Percentiles rank a stretch among this genome's conserved stretches.
Evolutionary conservation across 441 rosid species (phyloP).

Genomic region (Syzygium syzygioides): DNA sequence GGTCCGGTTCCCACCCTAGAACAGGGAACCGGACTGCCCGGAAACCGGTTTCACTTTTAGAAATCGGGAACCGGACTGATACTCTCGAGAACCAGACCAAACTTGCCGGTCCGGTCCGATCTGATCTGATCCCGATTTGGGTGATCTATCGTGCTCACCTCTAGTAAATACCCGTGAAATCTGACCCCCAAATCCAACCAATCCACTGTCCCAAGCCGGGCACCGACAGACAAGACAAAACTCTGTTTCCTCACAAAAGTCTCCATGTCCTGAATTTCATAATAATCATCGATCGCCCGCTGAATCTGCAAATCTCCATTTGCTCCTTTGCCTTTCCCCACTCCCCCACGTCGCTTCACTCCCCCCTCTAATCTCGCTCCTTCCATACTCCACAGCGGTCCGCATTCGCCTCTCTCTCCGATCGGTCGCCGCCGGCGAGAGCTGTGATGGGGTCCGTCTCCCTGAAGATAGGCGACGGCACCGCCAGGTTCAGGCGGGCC

Average conservation of each 20-base stretch:
- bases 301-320: background rate
- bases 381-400: background rate
- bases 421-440: background rate
- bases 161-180: background rate
- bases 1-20: too few relatives aligned
- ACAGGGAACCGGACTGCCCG: too few relatives aligned
- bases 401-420: background rate
- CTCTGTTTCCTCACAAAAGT: background rate
- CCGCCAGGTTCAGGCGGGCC: conserved; percentile 76
- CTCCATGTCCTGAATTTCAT: background rate
- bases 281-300: background rate
- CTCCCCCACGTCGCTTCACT: conserved; percentile 3
- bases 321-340: background rate
- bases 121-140: too few relatives aligned
- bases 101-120: too few relatives aligned
- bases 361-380: conserved; percentile 1
- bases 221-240: background rate
- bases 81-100: too few relatives aligned
- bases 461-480: conserved; percentile 77
- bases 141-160: too few relatives aligned
- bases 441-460: conserved; percentile 71
- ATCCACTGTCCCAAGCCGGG: background rate
- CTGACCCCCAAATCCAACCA: background rate
- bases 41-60: too few relatives aligned
- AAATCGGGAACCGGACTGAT: too few relatives aligned